phyloP scores from a whole-genome alignment of 164 flowering plant species.

The Houttuynia cordata region DNA sequence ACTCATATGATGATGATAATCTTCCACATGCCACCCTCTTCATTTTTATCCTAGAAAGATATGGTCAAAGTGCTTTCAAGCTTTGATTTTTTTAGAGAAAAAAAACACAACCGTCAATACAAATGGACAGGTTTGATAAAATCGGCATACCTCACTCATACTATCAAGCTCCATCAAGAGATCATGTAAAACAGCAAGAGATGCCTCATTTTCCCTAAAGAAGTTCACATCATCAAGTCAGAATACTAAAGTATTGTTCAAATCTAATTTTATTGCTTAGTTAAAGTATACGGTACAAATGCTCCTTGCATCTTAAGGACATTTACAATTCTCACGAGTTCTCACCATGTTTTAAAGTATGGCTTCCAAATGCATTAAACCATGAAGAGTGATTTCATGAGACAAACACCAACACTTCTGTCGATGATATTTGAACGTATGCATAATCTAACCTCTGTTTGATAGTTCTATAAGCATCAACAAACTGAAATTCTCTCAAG shows the following conservation, averaged over 20 bases:
- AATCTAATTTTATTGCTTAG: no score
- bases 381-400: background rate
- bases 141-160: conserved; percentile 66
- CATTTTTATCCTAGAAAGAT: no score
- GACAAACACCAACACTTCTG: no score
- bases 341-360: background rate
- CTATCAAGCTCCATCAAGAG: conserved; percentile 86
- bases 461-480: conserved; percentile 87
- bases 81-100: background rate
- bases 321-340: background rate
- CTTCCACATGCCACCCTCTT: no score
- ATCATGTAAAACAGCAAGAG: conserved; percentile 91
- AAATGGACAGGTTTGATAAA: background rate
- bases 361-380: background rate
- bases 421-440: background rate
- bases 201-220: conserved; percentile 95
- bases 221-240: background rate
- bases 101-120: background rate
- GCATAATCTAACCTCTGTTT: conserved; percentile 58
- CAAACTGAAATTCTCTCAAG: conserved; percentile 89
- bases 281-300: background rate
- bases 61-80: no score
- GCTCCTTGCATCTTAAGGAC: background rate
- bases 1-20: no score
- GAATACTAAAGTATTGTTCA: no score